Conservation (phyloP, 345 rosid species). For the Punica granatum region DNA sequence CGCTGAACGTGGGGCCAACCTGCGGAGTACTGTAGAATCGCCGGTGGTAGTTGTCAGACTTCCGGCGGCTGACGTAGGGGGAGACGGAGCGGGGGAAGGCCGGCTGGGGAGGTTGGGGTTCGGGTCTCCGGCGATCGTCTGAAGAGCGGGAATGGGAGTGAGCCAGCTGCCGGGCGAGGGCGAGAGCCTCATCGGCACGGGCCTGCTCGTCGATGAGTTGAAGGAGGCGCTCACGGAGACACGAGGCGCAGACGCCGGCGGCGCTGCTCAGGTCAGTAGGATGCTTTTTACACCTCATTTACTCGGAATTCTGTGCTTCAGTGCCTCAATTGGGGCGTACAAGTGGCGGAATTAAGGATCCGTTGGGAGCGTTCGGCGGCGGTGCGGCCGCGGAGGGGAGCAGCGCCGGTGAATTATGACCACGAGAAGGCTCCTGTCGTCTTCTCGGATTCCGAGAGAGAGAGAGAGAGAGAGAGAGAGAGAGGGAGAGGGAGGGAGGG, state of each 20-base stretch:
- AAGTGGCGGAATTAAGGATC: neutral
- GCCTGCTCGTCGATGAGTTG: conserved; percentile 41
- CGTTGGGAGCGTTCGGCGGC: neutral
- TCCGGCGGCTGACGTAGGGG: conserved; percentile 53
- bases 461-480: neutral
- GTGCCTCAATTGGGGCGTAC: neutral
- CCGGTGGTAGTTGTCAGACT: conserved; percentile 18
- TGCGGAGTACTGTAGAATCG: conserved; percentile 73
- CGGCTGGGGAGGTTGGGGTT: conserved; percentile 32
- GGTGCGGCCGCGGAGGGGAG: neutral
- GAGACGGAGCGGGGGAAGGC: conserved; percentile 79
- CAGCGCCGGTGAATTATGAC: neutral
- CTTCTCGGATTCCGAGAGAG: neutral
- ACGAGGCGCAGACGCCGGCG: conserved; percentile 83
- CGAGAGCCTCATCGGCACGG: conserved; percentile 17
- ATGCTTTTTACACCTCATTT: conserved; percentile 76
- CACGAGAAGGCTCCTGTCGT: neutral
- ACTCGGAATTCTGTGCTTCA: neutral
- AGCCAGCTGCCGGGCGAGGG: no score
- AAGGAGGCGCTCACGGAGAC: conserved; percentile 71
- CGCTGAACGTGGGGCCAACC: conserved; percentile 30
- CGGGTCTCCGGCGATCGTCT: conserved; percentile 6
- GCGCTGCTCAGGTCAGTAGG: conserved; percentile 47
- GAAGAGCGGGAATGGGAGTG: conserved; percentile 2
- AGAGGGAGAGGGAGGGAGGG: neutral